Percentiles rank a stretch among this genome's conserved stretches.
Evolutionary conservation across 2,329 filamentous ascomycete species (phyloP).

Genomic region (Cadophora sp.): DNA sequence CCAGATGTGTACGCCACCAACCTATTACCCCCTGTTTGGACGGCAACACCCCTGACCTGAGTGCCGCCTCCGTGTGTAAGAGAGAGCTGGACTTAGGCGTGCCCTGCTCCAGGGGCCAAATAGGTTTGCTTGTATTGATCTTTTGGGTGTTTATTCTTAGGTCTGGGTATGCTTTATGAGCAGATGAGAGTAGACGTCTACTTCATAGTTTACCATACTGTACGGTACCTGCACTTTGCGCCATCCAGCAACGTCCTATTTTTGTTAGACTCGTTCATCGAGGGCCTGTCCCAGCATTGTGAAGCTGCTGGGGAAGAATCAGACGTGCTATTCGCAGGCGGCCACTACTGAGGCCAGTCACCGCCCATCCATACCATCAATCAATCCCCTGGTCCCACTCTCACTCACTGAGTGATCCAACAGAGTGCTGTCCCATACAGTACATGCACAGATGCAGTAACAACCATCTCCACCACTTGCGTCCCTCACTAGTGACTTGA

Average conservation of each 20-base stretch:
- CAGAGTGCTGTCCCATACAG: background rate
- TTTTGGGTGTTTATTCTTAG: slow-evolving; percentile 3
- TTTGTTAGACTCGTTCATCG: background rate
- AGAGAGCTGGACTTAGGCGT: background rate
- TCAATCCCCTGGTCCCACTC: background rate
- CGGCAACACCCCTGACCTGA: background rate
- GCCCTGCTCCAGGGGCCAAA: slow-evolving; percentile 5
- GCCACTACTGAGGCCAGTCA: background rate
- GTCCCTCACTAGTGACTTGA: background rate
- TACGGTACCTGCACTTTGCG: slow-evolving; percentile 1
- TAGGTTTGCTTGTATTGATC: background rate
- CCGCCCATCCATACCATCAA: background rate
- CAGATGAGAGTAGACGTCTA: slow-evolving; percentile 3
- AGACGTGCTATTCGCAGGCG: background rate
- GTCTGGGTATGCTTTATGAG: background rate
- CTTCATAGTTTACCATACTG: background rate
- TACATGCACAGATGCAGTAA: background rate
- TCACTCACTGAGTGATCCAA: background rate
- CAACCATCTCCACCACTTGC: background rate
- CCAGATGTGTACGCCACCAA: slow-evolving; percentile 1
- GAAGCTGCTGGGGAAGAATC: background rate
- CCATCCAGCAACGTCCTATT: background rate
- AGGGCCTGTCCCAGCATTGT: slow-evolving; percentile 5
- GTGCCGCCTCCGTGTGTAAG: slow-evolving; percentile 4
- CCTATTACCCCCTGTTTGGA: slow-evolving; percentile 1